These are phyloP conservation scores for Discostella stelligera DNA, from an alignment of 352 stramenopile genomes.

Conservation along the genomic window DNA sequence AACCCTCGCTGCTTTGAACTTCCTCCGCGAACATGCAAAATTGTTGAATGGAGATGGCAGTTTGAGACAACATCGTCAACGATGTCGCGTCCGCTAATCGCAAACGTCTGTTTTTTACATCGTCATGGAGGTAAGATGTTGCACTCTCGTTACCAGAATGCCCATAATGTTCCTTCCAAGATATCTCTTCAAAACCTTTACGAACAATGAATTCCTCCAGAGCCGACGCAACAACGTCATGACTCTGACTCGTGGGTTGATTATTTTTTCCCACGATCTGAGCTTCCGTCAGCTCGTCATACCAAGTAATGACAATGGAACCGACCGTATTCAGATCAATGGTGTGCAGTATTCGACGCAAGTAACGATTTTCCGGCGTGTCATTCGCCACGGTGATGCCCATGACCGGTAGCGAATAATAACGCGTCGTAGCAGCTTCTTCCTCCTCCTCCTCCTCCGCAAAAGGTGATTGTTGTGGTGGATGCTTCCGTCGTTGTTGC, in stretches of 20 bases:
- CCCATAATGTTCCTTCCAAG: constrained; percentile 24
- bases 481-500: background rate
- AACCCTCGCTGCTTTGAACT: background rate
- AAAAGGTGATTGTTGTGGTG: background rate
- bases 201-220: constrained; percentile 31
- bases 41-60: constrained; percentile 36
- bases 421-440: background rate
- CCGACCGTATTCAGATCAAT: constrained; percentile 27
- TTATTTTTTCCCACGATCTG: constrained; percentile 11
- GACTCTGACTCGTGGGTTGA: constrained; percentile 20
- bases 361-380: constrained; percentile 33
- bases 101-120: constrained; percentile 1
- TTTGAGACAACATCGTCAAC: constrained; percentile 34
- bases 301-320: constrained; percentile 49
- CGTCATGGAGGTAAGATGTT: too few species aligned
- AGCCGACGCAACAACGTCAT: constrained; percentile 23
- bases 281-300: constrained; percentile 34
- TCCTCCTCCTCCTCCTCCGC: background rate
- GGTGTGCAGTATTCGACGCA: constrained; percentile 42
- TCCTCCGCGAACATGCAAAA: constrained; percentile 27
- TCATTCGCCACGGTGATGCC: constrained; percentile 42
- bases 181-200: constrained; percentile 23
- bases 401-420: constrained; percentile 28
- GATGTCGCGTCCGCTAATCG: constrained; percentile 33
- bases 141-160: too few species aligned